Conservation (phyloP, 768 basidiomycete species). For the Tylopilus balloui region DNA sequence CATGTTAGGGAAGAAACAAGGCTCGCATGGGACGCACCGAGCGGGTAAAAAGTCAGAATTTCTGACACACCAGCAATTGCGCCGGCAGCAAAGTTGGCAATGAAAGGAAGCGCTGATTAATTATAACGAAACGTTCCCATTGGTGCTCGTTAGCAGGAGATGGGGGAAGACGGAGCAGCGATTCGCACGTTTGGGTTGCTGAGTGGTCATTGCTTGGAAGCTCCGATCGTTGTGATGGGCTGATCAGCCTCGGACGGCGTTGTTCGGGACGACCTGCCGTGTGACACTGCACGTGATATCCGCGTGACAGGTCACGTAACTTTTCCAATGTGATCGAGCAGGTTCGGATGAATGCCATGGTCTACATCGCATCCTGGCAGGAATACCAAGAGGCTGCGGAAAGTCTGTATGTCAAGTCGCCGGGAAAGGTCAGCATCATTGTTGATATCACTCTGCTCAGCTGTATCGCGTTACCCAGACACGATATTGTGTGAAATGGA, state of each 20-base stretch:
- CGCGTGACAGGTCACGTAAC: conserved; percentile 18
- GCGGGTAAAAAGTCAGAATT: conserved; percentile 83
- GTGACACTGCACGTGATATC: conserved; percentile 14
- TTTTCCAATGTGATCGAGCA: background rate
- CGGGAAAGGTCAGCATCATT: conserved; percentile 55
- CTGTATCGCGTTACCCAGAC: conserved; percentile 45
- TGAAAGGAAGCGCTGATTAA: conserved; percentile 68
- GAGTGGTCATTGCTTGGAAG: conserved; percentile 22
- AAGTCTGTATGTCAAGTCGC: conserved; percentile 74
- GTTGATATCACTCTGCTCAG: background rate
- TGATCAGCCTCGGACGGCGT: background rate
- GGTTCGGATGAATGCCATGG: conserved; percentile 45
- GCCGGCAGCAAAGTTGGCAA: conserved; percentile 89
- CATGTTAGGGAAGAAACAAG: background rate
- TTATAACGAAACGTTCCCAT: conserved; percentile 6
- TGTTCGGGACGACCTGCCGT: background rate
- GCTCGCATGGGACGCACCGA: conserved; percentile 51
- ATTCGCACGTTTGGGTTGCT: conserved; percentile 32
- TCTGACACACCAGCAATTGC: conserved; percentile 92
- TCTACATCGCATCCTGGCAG: conserved; percentile 88
- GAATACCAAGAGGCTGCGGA: conserved; percentile 89
- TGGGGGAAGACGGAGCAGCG: background rate
- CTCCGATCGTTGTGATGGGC: background rate
- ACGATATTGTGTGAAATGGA: conserved; percentile 92
- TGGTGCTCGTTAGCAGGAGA: conserved; percentile 1